Percentiles rank a stretch among this genome's conserved stretches.
Evolutionary conservation across 805 yeast species (phyloP).

Genomic region (Sungouiozyma ichnusensis): DNA sequence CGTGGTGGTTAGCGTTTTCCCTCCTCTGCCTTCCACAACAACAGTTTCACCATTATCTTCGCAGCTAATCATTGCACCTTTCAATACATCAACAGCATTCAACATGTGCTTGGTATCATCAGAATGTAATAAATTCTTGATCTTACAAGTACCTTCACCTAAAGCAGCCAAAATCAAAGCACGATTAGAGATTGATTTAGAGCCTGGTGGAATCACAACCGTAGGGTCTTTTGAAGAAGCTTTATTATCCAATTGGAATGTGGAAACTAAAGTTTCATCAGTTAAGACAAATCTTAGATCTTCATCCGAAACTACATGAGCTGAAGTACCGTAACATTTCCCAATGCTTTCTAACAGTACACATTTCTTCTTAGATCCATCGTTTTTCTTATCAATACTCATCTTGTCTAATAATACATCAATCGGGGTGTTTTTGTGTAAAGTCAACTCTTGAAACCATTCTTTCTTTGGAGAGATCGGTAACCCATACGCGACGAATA

Average conservation of each 20-base stretch:
- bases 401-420: conserved; percentile 67
- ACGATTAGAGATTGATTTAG: conserved; percentile 92
- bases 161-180: conserved; percentile 89
- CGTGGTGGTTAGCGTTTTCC: conserved; percentile 52
- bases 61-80: conserved; percentile 73
- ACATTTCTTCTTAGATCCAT: conserved; percentile 80
- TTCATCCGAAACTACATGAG: conserved; percentile 71
- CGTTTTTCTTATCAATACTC: conserved; percentile 95
- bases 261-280: conserved; percentile 63
- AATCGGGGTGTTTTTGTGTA: conserved; percentile 63
- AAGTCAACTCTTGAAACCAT: conserved; percentile 56
- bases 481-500: conserved; percentile 74
- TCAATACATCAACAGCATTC: conserved; percentile 65
- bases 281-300: conserved; percentile 76
- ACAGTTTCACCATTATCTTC: conserved; percentile 88
- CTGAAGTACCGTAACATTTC: conserved; percentile 76
- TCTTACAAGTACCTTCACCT: conserved; percentile 73
- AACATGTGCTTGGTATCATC: conserved; percentile 96
- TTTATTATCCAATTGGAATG: conserved; percentile 32
- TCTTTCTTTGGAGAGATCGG: conserved; percentile 74
- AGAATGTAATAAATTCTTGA: conserved; percentile 82
- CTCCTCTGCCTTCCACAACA: conserved; percentile 78
- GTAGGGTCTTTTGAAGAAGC: conserved; percentile 18
- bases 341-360: conserved; percentile 81
- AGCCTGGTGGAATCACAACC: conserved; percentile 79